phyloP scores from a whole-genome alignment of 345 rosid species.

The Populus pruinosa region DNA sequence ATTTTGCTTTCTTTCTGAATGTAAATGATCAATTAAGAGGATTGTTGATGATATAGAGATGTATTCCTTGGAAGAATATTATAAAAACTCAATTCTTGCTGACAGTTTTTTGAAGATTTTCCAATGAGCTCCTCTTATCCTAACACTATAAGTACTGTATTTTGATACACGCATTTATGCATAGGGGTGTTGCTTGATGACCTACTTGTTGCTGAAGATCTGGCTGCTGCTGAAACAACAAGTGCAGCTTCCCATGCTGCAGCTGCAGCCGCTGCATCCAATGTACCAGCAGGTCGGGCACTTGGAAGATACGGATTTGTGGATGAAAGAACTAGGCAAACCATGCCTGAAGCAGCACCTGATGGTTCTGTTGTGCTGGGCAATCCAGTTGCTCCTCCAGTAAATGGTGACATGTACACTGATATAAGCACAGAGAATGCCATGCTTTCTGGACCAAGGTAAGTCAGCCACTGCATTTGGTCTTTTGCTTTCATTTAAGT shows the following conservation, averaged over 20 bases:
- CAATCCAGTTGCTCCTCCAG: conserved; percentile 92
- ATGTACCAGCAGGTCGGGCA: conserved; percentile 49
- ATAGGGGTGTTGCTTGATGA: conserved; percentile 96
- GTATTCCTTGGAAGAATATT: no score
- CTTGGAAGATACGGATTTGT: conserved; percentile 75
- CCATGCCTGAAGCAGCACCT: conserved; percentile 53
- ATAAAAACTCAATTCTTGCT: background rate
- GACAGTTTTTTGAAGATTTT: background rate
- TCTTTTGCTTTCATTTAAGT: background rate
- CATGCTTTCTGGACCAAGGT: conserved; percentile 75
- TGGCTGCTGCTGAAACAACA: conserved; percentile 91
- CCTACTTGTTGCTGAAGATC: conserved; percentile 93
- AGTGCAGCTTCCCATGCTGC: conserved; percentile 92
- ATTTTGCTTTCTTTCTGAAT: background rate
- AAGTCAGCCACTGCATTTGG: conserved; percentile 18
- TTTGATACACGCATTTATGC: conserved; percentile 14
- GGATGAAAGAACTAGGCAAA: conserved; percentile 79
- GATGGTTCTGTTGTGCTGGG: conserved; percentile 91
- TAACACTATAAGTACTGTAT: background rate
- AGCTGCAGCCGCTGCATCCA: conserved; percentile 81
- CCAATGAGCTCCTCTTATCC: background rate
- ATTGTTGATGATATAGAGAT: background rate
- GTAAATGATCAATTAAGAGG: background rate
- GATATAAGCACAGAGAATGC: conserved; percentile 96
- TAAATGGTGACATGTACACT: conserved; percentile 86